phyloP scores from a whole-genome alignment of 345 rosid genomes.

The Citrus inodora region DNA sequence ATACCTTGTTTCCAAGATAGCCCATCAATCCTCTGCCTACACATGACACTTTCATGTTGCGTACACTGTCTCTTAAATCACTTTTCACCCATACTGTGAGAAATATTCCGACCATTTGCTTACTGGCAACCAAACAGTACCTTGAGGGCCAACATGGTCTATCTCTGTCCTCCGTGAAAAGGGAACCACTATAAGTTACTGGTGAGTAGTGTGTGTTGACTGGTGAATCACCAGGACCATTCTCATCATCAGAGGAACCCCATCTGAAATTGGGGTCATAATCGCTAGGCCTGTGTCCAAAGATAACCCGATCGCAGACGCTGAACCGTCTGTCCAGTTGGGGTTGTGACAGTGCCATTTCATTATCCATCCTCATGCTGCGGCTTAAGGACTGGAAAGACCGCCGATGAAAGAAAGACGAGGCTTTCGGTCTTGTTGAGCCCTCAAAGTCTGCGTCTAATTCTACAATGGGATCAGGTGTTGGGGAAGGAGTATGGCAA shows the following conservation, averaged over 20 bases:
- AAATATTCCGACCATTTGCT: conserved; percentile 98
- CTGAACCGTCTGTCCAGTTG: conserved; percentile 69
- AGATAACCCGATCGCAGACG: conserved; percentile 71
- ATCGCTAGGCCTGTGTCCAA: conserved; percentile 57
- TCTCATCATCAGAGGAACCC: conserved; percentile 87
- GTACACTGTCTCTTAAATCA: conserved; percentile 65
- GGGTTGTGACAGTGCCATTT: conserved; percentile 40
- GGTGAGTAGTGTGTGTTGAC: conserved; percentile 40
- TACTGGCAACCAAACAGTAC: conserved; percentile 88
- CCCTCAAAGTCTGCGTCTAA: conserved; percentile 85
- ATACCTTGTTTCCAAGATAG: conserved; percentile 97
- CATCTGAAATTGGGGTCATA: conserved; percentile 62
- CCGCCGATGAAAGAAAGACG: conserved; percentile 65
- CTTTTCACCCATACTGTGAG: conserved; percentile 90
- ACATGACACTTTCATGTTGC: conserved; percentile 88
- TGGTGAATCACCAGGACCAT: conserved; percentile 61
- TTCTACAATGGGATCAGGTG: conserved; percentile 83
- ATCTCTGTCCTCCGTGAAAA: conserved; percentile 52
- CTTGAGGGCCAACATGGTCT: conserved; percentile 48
- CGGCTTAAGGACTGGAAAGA: conserved; percentile 74
- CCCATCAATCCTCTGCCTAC: conserved; percentile 99
- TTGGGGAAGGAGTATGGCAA: conserved; percentile 73
- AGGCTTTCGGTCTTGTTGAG: conserved; percentile 43
- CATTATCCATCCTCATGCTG: conserved; percentile 67
- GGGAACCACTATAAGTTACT: conserved; percentile 41